These are phyloP conservation scores for Beauveria bassiana DNA, from an alignment of 2,329 filamentous ascomycete genomes.

Conservation along the genomic window DNA sequence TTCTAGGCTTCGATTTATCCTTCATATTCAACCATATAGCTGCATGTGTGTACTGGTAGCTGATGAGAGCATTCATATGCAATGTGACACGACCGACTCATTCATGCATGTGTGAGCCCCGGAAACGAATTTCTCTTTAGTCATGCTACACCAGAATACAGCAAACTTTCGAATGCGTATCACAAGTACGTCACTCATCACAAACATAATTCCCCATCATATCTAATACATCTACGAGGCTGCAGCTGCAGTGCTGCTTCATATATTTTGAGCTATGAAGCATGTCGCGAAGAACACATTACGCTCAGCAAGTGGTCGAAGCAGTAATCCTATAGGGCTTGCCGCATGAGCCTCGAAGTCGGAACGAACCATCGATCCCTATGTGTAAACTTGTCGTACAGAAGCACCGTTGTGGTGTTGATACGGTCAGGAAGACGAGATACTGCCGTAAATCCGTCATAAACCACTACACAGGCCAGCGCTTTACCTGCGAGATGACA, in stretches of 20 bases:
- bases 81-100: not conserved
- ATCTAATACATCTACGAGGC: not conserved
- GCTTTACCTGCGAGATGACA: not conserved
- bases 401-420: slow-evolving; percentile 2
- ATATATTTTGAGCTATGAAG: not conserved
- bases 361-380: not conserved
- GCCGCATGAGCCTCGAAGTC: not conserved
- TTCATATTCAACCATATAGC: not conserved
- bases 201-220: not conserved
- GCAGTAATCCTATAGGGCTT: too few relatives aligned
- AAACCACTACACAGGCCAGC: not conserved
- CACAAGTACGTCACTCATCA: not conserved
- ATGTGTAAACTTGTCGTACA: not conserved
- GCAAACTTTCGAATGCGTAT: not conserved
- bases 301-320: not conserved
- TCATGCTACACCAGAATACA: not conserved
- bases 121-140: too few relatives aligned
- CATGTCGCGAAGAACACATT: too few relatives aligned
- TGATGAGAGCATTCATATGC: not conserved
- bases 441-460: not conserved
- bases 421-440: not conserved
- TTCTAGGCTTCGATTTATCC: not conserved
- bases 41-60: not conserved
- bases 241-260: not conserved
- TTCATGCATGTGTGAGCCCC: not conserved